phyloP scores from a whole-genome alignment of 306 rosid species.

The Geum urbanum region DNA sequence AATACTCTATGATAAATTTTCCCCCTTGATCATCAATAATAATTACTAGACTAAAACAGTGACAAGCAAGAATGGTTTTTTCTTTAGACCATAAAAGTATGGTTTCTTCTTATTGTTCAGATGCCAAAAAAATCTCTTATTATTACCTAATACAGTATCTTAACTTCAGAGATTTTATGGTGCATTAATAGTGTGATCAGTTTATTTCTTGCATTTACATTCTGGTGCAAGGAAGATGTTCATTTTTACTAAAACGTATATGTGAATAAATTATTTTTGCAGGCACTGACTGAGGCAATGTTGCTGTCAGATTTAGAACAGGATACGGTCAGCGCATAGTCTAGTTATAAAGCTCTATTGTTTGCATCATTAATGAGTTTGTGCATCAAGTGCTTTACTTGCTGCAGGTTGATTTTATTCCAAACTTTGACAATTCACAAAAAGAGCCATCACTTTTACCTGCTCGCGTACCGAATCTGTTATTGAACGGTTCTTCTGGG shows the following conservation, averaged over 20 bases:
- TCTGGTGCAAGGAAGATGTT: conserved; percentile 6
- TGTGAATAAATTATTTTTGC: conserved; percentile 38
- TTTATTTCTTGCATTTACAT: neutral
- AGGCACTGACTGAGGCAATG: conserved; percentile 87
- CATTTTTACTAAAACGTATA: conserved; percentile 15
- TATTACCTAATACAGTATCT: neutral
- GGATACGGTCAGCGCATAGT: conserved; percentile 58
- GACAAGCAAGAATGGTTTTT: neutral
- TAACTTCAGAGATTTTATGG: neutral
- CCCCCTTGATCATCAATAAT: neutral
- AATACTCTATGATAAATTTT: neutral
- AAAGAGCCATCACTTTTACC: conserved; percentile 90
- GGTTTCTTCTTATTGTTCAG: neutral
- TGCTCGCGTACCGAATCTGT: conserved; percentile 84
- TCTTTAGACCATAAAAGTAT: neutral
- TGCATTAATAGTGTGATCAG: neutral
- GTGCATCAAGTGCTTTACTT: conserved; percentile 16
- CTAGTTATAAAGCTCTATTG: conserved; percentile 19
- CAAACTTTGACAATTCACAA: conserved; percentile 93
- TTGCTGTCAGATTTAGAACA: conserved; percentile 73
- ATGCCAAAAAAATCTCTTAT: neutral
- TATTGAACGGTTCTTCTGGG: conserved; percentile 97
- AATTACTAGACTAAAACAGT: neutral
- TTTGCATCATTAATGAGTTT: conserved; percentile 11
- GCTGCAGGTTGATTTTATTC: conserved; percentile 82